Percentiles rank a stretch among this genome's conserved stretches.
phyloP scores from a whole-genome alignment of 768 basidiomycete species.

The Agrocybe chaxingu region DNA sequence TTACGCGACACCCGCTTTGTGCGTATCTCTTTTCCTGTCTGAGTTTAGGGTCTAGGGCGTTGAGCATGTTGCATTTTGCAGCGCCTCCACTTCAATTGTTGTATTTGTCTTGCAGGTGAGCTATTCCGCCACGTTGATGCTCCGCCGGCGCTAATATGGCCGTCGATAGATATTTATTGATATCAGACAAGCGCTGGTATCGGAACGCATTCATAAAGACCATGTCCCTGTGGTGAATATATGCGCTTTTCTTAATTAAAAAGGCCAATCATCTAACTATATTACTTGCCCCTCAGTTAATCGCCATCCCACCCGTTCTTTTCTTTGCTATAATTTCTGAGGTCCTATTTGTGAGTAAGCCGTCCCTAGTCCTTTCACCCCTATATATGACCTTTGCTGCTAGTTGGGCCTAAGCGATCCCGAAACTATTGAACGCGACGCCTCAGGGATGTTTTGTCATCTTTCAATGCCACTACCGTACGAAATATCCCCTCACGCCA shows the following conservation, averaged over 20 bases:
- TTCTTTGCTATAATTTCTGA: slow-evolving; percentile 3
- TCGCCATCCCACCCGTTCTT: slow-evolving; percentile 5
- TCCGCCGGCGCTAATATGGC: no score
- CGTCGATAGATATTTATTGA: no score
- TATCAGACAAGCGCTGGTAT: slow-evolving; percentile 3
- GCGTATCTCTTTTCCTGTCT: background rate
- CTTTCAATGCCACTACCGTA: slow-evolving; percentile 2
- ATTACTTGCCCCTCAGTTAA: slow-evolving; percentile 2
- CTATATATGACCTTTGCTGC: background rate
- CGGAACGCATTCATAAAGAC: background rate
- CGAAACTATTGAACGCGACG: slow-evolving; percentile 5
- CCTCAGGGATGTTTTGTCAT: slow-evolving; percentile 15
- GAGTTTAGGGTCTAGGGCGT: background rate
- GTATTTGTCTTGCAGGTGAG: background rate
- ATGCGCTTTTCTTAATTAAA: background rate
- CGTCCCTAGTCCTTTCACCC: background rate
- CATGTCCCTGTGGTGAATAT: background rate
- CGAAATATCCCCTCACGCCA: background rate
- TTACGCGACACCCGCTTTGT: slow-evolving; percentile 15
- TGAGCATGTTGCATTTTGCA: background rate
- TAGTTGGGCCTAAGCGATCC: slow-evolving; percentile 7
- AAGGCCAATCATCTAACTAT: background rate
- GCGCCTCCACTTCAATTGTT: slow-evolving; percentile 2
- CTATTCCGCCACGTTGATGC: no score
- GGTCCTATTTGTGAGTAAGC: slow-evolving; percentile 1